These are phyloP conservation scores for Mycena vulgaris DNA, from an alignment of 768 basidiomycete species.

Conservation along the genomic window DNA sequence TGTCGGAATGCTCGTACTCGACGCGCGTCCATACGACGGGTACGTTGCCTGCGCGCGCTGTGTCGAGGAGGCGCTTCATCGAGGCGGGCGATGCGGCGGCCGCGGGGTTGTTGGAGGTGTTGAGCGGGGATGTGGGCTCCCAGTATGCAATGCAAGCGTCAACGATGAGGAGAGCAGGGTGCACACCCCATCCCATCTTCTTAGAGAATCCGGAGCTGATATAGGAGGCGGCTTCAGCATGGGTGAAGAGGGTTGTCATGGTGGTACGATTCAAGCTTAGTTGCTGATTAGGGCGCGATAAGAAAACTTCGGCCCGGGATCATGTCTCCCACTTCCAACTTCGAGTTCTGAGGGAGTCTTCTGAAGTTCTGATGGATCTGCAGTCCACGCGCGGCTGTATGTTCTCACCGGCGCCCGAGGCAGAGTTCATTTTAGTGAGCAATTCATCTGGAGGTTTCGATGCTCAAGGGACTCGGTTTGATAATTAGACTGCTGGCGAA, in stretches of 20 bases:
- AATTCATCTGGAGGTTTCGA: too few relatives aligned
- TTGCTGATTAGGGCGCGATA: neutral
- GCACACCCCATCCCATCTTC: constrained; percentile 6
- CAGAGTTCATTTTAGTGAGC: too few relatives aligned
- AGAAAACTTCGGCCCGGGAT: neutral
- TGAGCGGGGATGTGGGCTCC: constrained; percentile 1
- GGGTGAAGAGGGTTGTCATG: neutral
- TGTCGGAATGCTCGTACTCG: constrained; percentile 14
- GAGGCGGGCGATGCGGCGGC: neutral
- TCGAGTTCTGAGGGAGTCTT: too few relatives aligned
- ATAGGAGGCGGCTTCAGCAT: constrained; percentile 3
- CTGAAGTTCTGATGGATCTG: too few relatives aligned
- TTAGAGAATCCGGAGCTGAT: neutral
- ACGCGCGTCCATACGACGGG: constrained; percentile 21
- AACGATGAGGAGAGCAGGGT: constrained; percentile 12
- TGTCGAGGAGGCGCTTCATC: constrained; percentile 19
- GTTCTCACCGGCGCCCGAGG: too few relatives aligned
- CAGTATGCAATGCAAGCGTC: constrained; percentile 12
- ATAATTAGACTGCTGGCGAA: too few relatives aligned
- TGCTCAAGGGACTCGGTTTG: too few relatives aligned
- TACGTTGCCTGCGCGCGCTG: constrained; percentile 2
- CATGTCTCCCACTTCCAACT: too few relatives aligned
- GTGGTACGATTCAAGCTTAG: neutral
- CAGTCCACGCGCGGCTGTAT: too few relatives aligned
- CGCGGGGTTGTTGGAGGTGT: constrained; percentile 12